Conservation (phyloP, 345 rosid species). For the Salix dunnii region DNA sequence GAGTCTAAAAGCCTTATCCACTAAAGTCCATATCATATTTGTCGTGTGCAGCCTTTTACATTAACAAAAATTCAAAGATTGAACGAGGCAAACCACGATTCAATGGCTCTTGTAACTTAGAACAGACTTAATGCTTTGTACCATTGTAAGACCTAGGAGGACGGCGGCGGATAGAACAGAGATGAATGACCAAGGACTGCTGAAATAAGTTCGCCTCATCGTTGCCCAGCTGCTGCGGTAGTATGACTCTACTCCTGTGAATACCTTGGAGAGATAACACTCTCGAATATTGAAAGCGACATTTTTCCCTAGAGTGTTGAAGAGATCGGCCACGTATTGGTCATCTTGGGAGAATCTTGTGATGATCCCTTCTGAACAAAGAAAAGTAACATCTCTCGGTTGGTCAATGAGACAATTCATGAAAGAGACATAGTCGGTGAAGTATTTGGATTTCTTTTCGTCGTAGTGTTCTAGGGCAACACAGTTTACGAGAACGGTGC, state of each 20-base stretch:
- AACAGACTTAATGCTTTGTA: conserved; percentile 4
- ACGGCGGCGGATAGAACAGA: not conserved
- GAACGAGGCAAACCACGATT: not conserved
- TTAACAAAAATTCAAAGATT: not conserved
- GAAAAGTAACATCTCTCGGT: conserved; percentile 6
- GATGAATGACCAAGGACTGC: conserved; percentile 10
- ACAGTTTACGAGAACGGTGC: conserved; percentile 12
- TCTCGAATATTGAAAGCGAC: not conserved
- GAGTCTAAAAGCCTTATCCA: not conserved
- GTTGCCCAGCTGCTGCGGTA: conserved; percentile 7
- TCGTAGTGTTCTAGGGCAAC: conserved; percentile 11
- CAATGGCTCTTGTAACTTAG: not conserved
- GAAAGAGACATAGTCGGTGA: conserved; percentile 6
- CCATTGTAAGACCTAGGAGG: not conserved
- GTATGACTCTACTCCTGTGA: not conserved
- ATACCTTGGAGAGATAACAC: conserved; percentile 11
- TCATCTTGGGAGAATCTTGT: conserved; percentile 1
- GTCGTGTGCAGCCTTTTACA: not conserved
- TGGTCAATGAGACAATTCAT: conserved; percentile 15
- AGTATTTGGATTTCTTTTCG: conserved; percentile 2
- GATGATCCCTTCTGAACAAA: conserved; percentile 12
- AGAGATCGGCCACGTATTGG: conserved; percentile 5
- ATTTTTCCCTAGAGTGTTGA: not conserved
- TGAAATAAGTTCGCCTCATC: conserved; percentile 2
- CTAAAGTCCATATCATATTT: not conserved